Conservation (phyloP, 2,329 filamentous ascomycete genomes). For the Rasamsonia emersonii region DNA sequence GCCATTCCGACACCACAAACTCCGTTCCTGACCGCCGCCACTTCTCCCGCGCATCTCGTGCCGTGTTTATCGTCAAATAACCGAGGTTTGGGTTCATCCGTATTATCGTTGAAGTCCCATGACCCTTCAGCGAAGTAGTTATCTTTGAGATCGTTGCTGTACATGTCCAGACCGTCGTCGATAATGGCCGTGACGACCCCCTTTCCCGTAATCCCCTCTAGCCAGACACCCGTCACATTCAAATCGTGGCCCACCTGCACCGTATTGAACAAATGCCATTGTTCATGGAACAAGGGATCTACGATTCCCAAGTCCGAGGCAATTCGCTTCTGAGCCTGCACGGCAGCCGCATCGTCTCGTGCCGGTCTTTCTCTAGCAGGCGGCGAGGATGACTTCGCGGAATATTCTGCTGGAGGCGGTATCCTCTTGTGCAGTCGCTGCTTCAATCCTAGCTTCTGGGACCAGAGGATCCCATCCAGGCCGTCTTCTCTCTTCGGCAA, state of each 20-base stretch:
- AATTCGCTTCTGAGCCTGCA: conserved; percentile 52
- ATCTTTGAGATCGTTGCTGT: conserved; percentile 81
- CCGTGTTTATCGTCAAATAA: conserved; percentile 81
- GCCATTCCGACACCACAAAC: conserved; percentile 94
- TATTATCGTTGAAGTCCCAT: conserved; percentile 90
- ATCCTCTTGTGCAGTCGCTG: conserved; percentile 53
- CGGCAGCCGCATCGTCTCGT: conserved; percentile 35
- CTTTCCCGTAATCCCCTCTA: conserved; percentile 80
- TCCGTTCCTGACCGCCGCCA: conserved; percentile 83
- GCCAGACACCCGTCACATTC: conserved; percentile 92
- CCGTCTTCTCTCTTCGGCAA: conserved; percentile 35
- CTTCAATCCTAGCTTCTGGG: conserved; percentile 66
- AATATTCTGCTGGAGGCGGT: conserved; percentile 24
- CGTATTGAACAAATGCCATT: conserved; percentile 92
- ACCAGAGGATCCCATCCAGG: conserved; percentile 66
- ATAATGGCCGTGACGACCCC: conserved; percentile 88
- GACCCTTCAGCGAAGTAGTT: conserved; percentile 93
- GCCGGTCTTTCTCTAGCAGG: not conserved
- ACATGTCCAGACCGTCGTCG: conserved; percentile 92
- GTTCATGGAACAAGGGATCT: conserved; percentile 86
- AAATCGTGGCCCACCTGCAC: conserved; percentile 78
- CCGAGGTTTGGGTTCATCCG: conserved; percentile 68
- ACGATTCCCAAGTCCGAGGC: conserved; percentile 61
- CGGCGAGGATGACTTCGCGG: conserved; percentile 34
- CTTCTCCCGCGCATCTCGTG: conserved; percentile 89